Evolutionary conservation across 352 stramenopile species (phyloP), one percentile per base, ranked within the genome.

Genomic region (Phytophthora europaea): DNA sequence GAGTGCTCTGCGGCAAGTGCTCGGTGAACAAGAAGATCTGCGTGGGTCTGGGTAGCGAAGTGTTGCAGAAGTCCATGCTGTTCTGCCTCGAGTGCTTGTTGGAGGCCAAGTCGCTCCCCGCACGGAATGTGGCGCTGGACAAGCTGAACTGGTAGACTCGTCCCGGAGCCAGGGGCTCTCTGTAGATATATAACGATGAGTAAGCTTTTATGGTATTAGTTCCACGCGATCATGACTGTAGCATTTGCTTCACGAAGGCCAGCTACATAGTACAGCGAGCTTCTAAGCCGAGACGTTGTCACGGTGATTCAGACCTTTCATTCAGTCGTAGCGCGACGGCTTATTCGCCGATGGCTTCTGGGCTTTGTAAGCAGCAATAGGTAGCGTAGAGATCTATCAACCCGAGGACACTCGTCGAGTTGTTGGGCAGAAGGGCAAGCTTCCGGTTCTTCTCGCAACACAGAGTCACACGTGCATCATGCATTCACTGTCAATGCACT

Each of bases 21-120:
- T 81, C 67, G 0, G 73, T 85, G 47, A 76, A 52, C 57, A 85
- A 83, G 61, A 83, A 81, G 64, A 80, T 85, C 28, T 78, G 67
- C 26, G 34, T 83, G 26, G 62, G 65, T 13, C 54, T 81, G 7
- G 76, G 72, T 0, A 69, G 55, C 34, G 72, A 80, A 26, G 65
- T 74, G 13, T 13, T 83, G 56, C 52, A 75, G 48, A 79, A 82
- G 52, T 73, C 64, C 6, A 70, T 81, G 53, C 33, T 80, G 10
- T 85, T 85, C 52, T 85, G 79, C 47, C 62, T 85, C 53, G 65
- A 82, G 57, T 85, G 79, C 61, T 67, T 83, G 57, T 56, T 83
- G 15, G 72, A 83, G 31, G 76, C 75, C 55, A 90, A 89, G 70
- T 68, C 81, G 15, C 10, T 81, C 10, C 63, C 73, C 1, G 70